Evolutionary conservation across 1,139 yeast genomes (phyloP), one percentile per base, ranked within the genome.

Genomic region (Pichia sp.): DNA sequence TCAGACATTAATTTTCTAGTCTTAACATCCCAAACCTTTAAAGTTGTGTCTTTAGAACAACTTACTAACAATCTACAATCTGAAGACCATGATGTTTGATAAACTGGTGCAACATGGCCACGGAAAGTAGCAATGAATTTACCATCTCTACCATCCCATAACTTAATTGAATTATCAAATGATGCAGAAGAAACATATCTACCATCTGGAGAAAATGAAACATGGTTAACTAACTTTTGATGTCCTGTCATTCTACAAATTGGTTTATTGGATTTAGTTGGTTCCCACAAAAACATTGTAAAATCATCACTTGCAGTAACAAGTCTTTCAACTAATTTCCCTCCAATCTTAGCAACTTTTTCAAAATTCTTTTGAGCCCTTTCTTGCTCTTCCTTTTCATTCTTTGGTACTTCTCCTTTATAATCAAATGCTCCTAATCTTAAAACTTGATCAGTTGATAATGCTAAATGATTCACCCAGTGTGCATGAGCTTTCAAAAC

Each of bases 41-140:
- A 72, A 0, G 99, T 93, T 2, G 98, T 89, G 61, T 91, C 99
- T 61, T 91, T 91, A 19, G 96, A 88, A 58, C 95, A 85, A 57
- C 95, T 83, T 7, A 89, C 98, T 44, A 91, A 68, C 35, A 91
- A 68, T 50, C 98, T 70, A 60, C 91, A 85, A 60, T 91, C 99
- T 2, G 96, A 82, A 4, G 96, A 87, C 99, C 99, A 91, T 0
- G 97, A 88, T n/a, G 95, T 88, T 64, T 89, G 97, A 60, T 91
- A 91, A 0, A 91, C 98, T 3, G 97, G 88, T 0, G 97, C 96
- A 46, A 91, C 99, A 60, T 91, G 98, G 4, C 98, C 98, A 51
- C 98, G 72, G 55, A 93, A 78, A 0, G 97, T 88, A 6, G 95
- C 79, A 32, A 91, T 65, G 53, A 89, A 91, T 41, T 84, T 84